These are phyloP conservation scores for Lagenidium giganteum DNA, from an alignment of 352 stramenopile genomes.

Conservation along the genomic window DNA sequence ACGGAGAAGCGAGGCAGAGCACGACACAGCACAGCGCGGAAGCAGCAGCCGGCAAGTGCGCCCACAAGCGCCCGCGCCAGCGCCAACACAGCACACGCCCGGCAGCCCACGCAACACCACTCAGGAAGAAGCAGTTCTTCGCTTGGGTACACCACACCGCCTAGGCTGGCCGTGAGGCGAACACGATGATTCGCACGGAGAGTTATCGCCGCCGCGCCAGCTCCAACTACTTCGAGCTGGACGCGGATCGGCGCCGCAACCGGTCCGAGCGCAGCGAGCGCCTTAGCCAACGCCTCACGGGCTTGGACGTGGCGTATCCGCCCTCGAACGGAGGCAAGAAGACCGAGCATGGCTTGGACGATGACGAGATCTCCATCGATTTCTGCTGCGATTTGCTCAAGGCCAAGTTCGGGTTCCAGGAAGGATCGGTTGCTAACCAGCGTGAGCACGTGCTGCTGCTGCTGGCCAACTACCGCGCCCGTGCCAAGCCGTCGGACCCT, in stretches of 20 bases:
- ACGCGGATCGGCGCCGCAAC: conserved; percentile 67
- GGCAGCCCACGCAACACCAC: no score
- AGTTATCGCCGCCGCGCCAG: conserved; percentile 62
- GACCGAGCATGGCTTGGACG: no score
- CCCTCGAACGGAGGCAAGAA: no score
- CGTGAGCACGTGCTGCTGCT: conserved; percentile 78
- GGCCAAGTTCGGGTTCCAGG: conserved; percentile 80
- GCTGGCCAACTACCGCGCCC: conserved; percentile 70
- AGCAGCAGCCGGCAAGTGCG: no score
- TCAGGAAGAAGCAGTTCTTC: no score
- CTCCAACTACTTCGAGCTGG: conserved; percentile 83
- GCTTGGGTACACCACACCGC: no score
- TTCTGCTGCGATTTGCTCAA: conserved; percentile 78
- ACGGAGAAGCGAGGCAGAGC: no score
- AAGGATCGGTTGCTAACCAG: conserved; percentile 79
- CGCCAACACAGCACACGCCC: no score
- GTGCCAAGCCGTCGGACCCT: conserved; percentile 37
- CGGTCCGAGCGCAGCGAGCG: conserved; percentile 62
- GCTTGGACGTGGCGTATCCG: conserved; percentile 66
- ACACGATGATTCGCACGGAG: no score
- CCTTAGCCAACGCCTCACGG: conserved; percentile 47
- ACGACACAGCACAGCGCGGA: no score
- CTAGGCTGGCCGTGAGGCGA: no score
- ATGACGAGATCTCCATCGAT: conserved; percentile 81
- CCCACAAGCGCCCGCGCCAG: no score